Conservation (phyloP, 345 rosid species). For the Eucalyptus melliodora region DNA sequence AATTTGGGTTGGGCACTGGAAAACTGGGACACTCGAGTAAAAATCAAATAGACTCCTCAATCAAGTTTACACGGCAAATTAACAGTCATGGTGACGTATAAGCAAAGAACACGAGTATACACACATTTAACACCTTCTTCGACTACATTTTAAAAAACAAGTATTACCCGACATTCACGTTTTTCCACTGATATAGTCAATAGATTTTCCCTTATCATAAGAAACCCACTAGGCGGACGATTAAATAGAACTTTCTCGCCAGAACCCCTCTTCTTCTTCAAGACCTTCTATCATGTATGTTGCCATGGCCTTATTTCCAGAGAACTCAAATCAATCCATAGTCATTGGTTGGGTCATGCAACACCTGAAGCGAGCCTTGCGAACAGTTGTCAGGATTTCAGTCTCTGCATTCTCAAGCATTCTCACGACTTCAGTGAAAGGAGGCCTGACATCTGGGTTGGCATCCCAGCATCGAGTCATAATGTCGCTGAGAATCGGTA, state of each 20-base stretch:
- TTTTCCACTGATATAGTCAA: not conserved
- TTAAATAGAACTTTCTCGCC: not conserved
- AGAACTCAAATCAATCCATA: conserved; percentile 1
- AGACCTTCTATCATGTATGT: not conserved
- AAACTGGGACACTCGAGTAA: not conserved
- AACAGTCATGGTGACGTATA: not conserved
- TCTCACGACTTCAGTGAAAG: conserved; percentile 16
- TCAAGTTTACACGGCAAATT: not conserved
- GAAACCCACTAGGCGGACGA: not conserved
- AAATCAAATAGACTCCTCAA: not conserved
- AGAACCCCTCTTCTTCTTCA: not conserved
- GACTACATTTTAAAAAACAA: not conserved
- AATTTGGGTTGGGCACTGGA: not conserved
- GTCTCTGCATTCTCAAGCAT: conserved; percentile 23
- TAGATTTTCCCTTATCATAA: not conserved
- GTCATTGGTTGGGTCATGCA: conserved; percentile 30
- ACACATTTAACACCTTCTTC: not conserved
- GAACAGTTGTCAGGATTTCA: conserved; percentile 22
- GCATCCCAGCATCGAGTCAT: conserved; percentile 32
- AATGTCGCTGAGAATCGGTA: conserved; percentile 19
- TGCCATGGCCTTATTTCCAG: not conserved
- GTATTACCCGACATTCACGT: not conserved
- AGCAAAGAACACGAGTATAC: not conserved
- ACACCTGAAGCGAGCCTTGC: conserved; percentile 38
- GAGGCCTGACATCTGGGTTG: conserved; percentile 25